Evolutionary conservation across 106 monocot genomes (phyloP).

Genomic region (Dendrobium nobile): DNA sequence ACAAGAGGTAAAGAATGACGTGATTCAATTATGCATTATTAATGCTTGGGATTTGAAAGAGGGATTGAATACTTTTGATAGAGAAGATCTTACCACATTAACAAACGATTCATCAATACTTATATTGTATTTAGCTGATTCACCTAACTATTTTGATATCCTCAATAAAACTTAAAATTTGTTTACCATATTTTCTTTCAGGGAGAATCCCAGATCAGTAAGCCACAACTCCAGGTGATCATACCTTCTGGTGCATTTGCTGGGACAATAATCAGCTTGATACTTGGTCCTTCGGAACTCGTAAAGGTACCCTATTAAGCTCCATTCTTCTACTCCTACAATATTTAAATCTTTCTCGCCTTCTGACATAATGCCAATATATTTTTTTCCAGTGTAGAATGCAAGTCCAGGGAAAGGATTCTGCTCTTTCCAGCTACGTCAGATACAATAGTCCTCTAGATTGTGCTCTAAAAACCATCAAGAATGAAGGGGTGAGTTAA

Average conservation of each 20-base stretch:
- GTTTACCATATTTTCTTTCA: slow-evolving; percentile 11
- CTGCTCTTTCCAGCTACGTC: slow-evolving; percentile 24
- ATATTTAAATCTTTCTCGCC: background rate
- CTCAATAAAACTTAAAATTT: background rate
- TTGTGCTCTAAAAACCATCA: slow-evolving; percentile 74
- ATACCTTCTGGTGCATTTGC: slow-evolving; percentile 81
- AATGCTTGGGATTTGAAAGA: no score
- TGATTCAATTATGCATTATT: no score
- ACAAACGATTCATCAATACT: background rate
- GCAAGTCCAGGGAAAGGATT: slow-evolving; percentile 84
- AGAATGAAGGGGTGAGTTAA: slow-evolving; percentile 79
- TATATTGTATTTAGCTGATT: background rate
- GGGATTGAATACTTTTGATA: no score
- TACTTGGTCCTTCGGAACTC: slow-evolving; percentile 82
- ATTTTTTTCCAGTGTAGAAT: slow-evolving; percentile 85
- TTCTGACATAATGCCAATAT: slow-evolving; percentile 23
- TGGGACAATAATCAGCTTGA: slow-evolving; percentile 76
- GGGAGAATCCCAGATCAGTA: slow-evolving; percentile 43
- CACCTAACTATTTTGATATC: background rate
- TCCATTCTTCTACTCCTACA: no score
- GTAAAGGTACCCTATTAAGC: slow-evolving; percentile 40
- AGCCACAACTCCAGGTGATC: slow-evolving; percentile 74
- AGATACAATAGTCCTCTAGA: slow-evolving; percentile 73
- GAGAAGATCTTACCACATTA: no score
- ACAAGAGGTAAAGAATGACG: no score